Percentiles rank a stretch among this genome's conserved stretches.
Conservation (phyloP, 495 filamentous ascomycete genomes). For the Aspergillus incahuasiensis region DNA sequence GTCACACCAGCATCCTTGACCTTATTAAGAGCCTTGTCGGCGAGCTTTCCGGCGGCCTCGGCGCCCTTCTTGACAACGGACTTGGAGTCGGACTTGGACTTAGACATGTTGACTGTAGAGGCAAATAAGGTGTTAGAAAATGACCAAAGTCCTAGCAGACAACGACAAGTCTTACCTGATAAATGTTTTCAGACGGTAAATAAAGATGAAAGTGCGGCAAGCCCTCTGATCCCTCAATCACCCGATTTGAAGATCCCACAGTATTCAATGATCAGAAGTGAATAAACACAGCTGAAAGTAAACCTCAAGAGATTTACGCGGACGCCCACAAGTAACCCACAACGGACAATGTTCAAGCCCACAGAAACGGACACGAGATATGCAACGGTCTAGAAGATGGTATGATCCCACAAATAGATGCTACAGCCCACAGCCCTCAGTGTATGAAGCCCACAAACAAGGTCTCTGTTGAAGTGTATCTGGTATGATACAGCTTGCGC, state of each 20-base stretch:
- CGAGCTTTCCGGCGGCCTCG: slow-evolving; percentile 40
- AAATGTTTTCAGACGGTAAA: slow-evolving; percentile 13
- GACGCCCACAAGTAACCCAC: slow-evolving; percentile 44
- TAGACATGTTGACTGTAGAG: slow-evolving; percentile 45
- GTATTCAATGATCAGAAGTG: slow-evolving; percentile 25
- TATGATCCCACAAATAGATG: slow-evolving; percentile 44
- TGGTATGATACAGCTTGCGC: slow-evolving; percentile 38
- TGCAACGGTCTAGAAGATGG: slow-evolving; percentile 39
- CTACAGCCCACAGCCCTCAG: slow-evolving; percentile 48
- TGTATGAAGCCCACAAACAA: slow-evolving; percentile 47
- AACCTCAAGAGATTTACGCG: slow-evolving; percentile 22
- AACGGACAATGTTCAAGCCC: slow-evolving; percentile 48
- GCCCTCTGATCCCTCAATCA: slow-evolving; percentile 39
- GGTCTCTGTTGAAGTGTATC: slow-evolving; percentile 43
- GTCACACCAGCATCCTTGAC: slow-evolving; percentile 50
- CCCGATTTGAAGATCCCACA: slow-evolving; percentile 38
- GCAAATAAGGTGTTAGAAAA: slow-evolving; percentile 13
- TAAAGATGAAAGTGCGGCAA: slow-evolving; percentile 36
- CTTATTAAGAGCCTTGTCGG: slow-evolving; percentile 46
- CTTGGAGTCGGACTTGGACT: slow-evolving; percentile 51
- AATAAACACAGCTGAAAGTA: slow-evolving; percentile 22
- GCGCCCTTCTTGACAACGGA: slow-evolving; percentile 36
- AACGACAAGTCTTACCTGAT: too few relatives aligned
- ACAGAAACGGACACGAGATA: slow-evolving; percentile 44
- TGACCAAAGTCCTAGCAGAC: too few relatives aligned